Base-by-base conservation (phyloP, 2,329 filamentous ascomycete genomes). In the Diaporthe amygdali region DNA sequence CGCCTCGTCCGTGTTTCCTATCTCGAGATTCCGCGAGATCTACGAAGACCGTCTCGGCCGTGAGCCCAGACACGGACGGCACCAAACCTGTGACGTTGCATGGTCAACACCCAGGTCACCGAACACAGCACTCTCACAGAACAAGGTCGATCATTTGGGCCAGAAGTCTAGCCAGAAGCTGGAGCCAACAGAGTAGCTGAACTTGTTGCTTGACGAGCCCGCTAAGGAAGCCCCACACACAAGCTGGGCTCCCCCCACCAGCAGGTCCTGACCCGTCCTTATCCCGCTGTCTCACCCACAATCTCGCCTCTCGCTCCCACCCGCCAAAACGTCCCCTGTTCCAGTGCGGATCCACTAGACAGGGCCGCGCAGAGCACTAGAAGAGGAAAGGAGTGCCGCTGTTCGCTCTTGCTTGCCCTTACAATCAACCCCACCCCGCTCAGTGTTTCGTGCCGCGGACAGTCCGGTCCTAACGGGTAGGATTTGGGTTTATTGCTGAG, bases 261-360 rank as follows among this genome's bases (percentile, higher is more conserved):
- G 41, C 20, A 10, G 41, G 39, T 30, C 56, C n/a, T 63, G 30
- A 37, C 27, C 59, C 59, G 27, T 47, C 66, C 52, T 56, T 47
- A n/a, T 68, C 66, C 66, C 66, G 49, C 69, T 46, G 66, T 69
- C 59, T 68, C 69, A 59, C 47, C 64, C 66, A 32, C 49, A 63
- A 59, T 67, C 61, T 67, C 64, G 52, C 41, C 70, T 51, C 30
- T 51, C 30, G 51, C 37, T 32, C 56, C 70, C 55, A 52, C 55
- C 44, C 64, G 46, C 54, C 46, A 68, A 72, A 68, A 66, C 64
- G 39, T 64, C 52, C 67, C 71, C 66, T 69, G 56, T 68, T 63
- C 71, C 52, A 61, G 66, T 22, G 32, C 32, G 34, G 41, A 67
- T 54, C 46, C 47, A 68, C 54, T 47, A 51, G 39, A 56, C 37